Percentiles rank a stretch among this genome's conserved stretches.
phyloP scores from a whole-genome alignment of 2,329 filamentous ascomycete species.

The Claviceps purpurea region DNA sequence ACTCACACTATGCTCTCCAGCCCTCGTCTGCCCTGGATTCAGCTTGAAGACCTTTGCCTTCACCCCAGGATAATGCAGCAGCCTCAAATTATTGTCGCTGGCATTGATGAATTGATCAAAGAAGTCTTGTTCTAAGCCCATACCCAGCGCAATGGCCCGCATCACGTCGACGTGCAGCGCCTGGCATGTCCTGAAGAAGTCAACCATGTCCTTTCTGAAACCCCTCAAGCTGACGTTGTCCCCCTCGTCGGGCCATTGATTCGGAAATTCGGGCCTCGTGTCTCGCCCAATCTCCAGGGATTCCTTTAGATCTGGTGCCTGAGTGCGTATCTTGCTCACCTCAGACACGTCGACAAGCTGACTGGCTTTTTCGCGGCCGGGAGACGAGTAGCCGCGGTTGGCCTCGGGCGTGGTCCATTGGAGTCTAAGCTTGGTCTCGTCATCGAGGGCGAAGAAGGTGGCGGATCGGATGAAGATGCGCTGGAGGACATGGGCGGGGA shows the following conservation, averaged over 20 bases:
- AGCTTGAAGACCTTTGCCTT: constrained; percentile 49
- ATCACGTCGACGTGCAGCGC: constrained; percentile 64
- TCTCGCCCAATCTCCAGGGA: constrained; percentile 52
- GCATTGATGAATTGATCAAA: constrained; percentile 64
- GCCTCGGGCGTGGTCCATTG: constrained; percentile 59
- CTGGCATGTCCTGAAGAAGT: constrained; percentile 65
- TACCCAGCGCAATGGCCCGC: constrained; percentile 71
- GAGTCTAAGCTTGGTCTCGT: constrained; percentile 49
- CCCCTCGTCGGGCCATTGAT: constrained; percentile 55
- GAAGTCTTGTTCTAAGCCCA: constrained; percentile 56
- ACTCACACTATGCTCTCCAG: constrained; percentile 57
- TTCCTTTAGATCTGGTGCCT: constrained; percentile 53
- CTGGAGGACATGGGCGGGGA: constrained; percentile 44
- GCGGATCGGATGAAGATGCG: constrained; percentile 55
- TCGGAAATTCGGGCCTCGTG: constrained; percentile 46
- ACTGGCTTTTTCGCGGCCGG: constrained; percentile 58
- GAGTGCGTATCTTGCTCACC: constrained; percentile 43
- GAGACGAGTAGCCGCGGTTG: constrained; percentile 61
- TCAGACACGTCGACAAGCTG: constrained; percentile 38
- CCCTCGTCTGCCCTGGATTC: constrained; percentile 57
- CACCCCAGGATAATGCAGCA: constrained; percentile 67
- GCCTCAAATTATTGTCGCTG: constrained; percentile 56
- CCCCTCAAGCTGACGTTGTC: constrained; percentile 29
- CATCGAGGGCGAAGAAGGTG: constrained; percentile 54
- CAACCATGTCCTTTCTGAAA: constrained; percentile 61